Base-by-base conservation (phyloP, 2,329 filamentous ascomycete species). In the Ilyonectria destructans region DNA sequence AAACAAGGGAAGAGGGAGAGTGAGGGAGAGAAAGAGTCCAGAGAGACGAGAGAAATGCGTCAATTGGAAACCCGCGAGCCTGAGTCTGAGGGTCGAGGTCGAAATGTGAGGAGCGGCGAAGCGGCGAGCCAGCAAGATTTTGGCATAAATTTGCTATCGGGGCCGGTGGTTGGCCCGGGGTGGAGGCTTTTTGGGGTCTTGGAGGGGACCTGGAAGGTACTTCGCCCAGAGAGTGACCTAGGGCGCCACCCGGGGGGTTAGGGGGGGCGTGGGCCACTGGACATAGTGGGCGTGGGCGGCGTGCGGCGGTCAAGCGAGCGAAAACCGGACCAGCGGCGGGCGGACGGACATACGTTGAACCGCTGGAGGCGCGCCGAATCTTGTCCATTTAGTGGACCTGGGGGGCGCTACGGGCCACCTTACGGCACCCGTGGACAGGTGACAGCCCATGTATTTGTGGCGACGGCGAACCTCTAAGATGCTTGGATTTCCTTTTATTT, bases 91-190 rank as follows among this genome's bases (percentile, higher is more conserved):
- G 52, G 45, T 62, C 60, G 52, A 62, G 31, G 51, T 35, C 54
- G 29, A 58, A 52, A 67, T 67, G 64, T 40, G 64, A 62, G 57
- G 54, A 65, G 58, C 58, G 58, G 64, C 58, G 58, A 59, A 61
- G 58, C 64, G 64, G 58, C 68, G 59, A 67, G 55, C 60, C 60
- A 62, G 70, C 74, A 74, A 76, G 74, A 74, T 73, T 71, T 69
- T 71, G 71, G 75, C 68, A 76, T 76, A 76, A 76, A 73, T 76
- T 76, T 75, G 74, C 72, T 75, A 75, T 69, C 67, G 71, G 67
- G 69, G 51, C 74, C 72, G 74, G 74, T 75, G 74, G 74, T 72
- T 75, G 74, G 74, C 72, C 72, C 74, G 71, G 74, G 74, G 65
- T 63, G 57, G 64, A 57, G 64, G 68, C 49, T 52, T 54, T 54